A percentile compares a stretch with the other conserved stretches of the same genome.
Evolutionary conservation across 2,329 filamentous ascomycete genomes (phyloP).

Genomic region (Ophiocordyceps sinensis): DNA sequence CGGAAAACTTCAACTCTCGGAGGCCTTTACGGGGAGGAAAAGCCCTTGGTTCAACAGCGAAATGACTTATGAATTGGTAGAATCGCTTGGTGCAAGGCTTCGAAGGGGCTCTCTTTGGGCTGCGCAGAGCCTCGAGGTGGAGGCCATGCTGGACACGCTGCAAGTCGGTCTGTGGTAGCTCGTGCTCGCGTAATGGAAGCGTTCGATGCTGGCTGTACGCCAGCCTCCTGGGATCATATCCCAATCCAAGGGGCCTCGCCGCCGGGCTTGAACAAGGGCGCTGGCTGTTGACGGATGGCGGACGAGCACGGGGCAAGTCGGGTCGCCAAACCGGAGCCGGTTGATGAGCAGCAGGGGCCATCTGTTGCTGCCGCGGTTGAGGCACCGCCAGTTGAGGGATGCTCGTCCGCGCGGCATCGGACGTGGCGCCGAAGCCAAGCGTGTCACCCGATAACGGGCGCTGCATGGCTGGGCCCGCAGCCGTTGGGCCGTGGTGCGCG

Average conservation of each 20-base stretch:
- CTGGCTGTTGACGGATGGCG: too few relatives aligned
- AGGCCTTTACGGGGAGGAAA: slow-evolving; percentile 19
- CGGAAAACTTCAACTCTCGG: slow-evolving; percentile 31
- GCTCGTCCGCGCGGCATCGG: too few relatives aligned
- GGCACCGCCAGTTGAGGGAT: neutral
- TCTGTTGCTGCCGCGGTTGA: neutral
- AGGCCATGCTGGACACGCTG: slow-evolving; percentile 27
- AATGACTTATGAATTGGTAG: slow-evolving; percentile 43
- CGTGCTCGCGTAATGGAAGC: slow-evolving; percentile 8
- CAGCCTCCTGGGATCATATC: too few relatives aligned
- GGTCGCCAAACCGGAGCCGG: too few relatives aligned
- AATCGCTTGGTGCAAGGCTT: slow-evolving; percentile 18
- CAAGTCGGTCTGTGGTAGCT: slow-evolving; percentile 26
- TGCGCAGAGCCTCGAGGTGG: slow-evolving; percentile 32
- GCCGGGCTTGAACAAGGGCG: too few relatives aligned
- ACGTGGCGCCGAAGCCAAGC: too few relatives aligned
- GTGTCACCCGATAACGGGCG: too few relatives aligned
- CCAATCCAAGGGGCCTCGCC: too few relatives aligned
- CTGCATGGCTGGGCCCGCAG: too few relatives aligned
- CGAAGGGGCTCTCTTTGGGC: slow-evolving; percentile 28
- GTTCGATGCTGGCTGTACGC: slow-evolving; percentile 1
- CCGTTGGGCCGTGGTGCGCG: neutral
- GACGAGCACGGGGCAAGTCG: too few relatives aligned
- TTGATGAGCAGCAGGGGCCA: neutral
- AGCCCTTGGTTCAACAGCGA: slow-evolving; percentile 31